Percentiles rank a stretch among this genome's conserved stretches.
phyloP scores from a whole-genome alignment of 441 rosid genomes.

The Iberis amara region DNA sequence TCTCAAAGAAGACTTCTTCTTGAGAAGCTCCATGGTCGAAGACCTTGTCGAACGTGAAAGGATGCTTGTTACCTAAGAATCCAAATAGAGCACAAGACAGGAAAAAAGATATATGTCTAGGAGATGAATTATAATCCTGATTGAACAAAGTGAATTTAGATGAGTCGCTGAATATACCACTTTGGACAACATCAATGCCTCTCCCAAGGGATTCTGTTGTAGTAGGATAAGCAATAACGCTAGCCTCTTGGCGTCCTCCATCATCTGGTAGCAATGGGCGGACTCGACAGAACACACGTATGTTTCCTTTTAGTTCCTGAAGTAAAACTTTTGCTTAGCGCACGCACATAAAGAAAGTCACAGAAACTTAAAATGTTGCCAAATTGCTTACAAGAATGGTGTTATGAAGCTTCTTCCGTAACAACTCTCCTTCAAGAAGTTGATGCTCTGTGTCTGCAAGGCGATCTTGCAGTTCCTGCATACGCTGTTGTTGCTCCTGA shows the following conservation, averaged over 20 bases:
- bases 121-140: not conserved
- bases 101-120: not conserved
- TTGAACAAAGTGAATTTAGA: not conserved
- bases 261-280: conserved; percentile 86
- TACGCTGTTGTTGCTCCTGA: conserved; percentile 44
- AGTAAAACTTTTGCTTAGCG: conserved; percentile 20
- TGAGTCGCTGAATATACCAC: conserved; percentile 41
- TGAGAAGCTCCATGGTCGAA: conserved; percentile 82
- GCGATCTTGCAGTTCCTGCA: conserved; percentile 49
- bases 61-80: conserved; percentile 60
- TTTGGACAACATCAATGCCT: conserved; percentile 77
- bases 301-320: conserved; percentile 96
- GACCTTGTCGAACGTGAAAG: conserved; percentile 92
- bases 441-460: conserved; percentile 60
- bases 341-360: not conserved
- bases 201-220: conserved; percentile 69
- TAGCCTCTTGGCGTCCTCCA: conserved; percentile 49
- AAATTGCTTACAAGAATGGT: conserved; percentile 64
- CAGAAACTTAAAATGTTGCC: not conserved
- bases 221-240: conserved; percentile 66
- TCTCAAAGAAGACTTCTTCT: conserved; percentile 84
- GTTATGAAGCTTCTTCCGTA: conserved; percentile 87
- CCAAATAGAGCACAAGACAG: conserved; percentile 14
- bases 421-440: conserved; percentile 68
- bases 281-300: conserved; percentile 92